phyloP scores from a whole-genome alignment of 495 filamentous ascomycete genomes.

The Delitschia confertaspora region DNA sequence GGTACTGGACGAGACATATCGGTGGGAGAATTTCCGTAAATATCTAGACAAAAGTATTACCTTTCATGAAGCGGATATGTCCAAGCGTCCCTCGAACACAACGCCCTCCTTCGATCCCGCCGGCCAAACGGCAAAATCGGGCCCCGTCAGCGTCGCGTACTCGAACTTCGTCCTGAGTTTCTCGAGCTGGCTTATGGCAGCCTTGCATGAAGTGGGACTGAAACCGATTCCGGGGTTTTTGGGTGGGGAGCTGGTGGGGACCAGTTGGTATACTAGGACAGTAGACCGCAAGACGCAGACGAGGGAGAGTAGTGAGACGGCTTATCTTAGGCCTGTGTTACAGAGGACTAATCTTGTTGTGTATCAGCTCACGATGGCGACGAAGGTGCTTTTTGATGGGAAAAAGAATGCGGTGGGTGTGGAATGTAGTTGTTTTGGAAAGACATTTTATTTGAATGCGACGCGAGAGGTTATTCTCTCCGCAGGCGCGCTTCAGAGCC shows the following conservation, averaged over 20 bases:
- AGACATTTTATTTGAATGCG: neutral
- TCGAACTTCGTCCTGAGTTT: constrained; percentile 37
- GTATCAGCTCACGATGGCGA: constrained; percentile 37
- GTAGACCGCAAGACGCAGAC: constrained; percentile 33
- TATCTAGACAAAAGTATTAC: constrained; percentile 46
- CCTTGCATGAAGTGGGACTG: constrained; percentile 8
- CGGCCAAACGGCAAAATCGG: constrained; percentile 32
- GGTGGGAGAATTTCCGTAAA: constrained; percentile 43
- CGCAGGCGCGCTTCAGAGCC: constrained; percentile 34
- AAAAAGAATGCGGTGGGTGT: constrained; percentile 43
- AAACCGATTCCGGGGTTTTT: constrained; percentile 25
- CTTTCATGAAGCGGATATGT: constrained; percentile 42
- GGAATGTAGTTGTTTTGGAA: constrained; percentile 10
- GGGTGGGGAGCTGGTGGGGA: constrained; percentile 33
- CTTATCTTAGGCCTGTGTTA: constrained; percentile 34
- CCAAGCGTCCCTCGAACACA: constrained; percentile 24
- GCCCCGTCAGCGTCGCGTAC: constrained; percentile 46
- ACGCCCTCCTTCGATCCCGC: constrained; percentile 38
- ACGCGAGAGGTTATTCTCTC: constrained; percentile 3
- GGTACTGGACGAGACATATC: constrained; percentile 48
- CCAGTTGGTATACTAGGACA: constrained; percentile 28
- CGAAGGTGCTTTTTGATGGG: constrained; percentile 38
- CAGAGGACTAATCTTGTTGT: constrained; percentile 28
- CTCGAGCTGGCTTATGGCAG: constrained; percentile 4
- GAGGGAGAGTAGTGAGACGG: constrained; percentile 38